Base-by-base conservation (phyloP, 805 yeast species). In the Candida ovalis region DNA sequence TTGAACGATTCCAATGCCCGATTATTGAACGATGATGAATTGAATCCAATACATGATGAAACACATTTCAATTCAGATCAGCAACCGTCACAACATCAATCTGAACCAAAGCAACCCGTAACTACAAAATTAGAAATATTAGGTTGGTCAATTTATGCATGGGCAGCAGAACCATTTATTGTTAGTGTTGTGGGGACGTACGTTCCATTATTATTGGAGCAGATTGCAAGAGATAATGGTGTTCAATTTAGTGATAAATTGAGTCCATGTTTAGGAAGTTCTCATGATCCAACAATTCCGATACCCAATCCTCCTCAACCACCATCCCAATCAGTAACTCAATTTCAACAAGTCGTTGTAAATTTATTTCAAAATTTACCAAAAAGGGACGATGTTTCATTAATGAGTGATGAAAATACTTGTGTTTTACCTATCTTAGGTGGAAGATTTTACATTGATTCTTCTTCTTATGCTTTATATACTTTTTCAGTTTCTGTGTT, bases 81-180 rank as follows among this genome's bases (percentile, higher is more conserved):
- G 15, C n/a, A 30, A 17, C 35, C 35, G 4, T 10, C 35, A 30
- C 12, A 13, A 30, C 28, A 30, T 15, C 35, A 30, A 12, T 15
- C 12, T 4, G 17, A 10, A 15, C 35, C 35, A 19, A 38, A 39
- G 18, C 58, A 55, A 37, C 57, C 59, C 12, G 32, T 28, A 3
- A 72, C 79, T 0, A 64, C 75, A 4, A 58, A 63, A 25, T 57
- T 65, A 32, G 82, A 78, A 53, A 71, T 83, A 2, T 55, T 72
- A 32, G 92, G 91, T 3, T 80, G 91, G 91, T 81, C 81, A 59
- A 68, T 82, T 6, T 83, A 81, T 54, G 72, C 84, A 2, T 82
- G 86, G 76, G 90, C 91, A 1, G 80, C 87, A 19, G 95, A 86
- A 62, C 94, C 94, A 0, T 87, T 86, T 59, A 76, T 85, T 3